Base-by-base conservation (phyloP, 768 basidiomycete species). In the Mycena polygramma region DNA sequence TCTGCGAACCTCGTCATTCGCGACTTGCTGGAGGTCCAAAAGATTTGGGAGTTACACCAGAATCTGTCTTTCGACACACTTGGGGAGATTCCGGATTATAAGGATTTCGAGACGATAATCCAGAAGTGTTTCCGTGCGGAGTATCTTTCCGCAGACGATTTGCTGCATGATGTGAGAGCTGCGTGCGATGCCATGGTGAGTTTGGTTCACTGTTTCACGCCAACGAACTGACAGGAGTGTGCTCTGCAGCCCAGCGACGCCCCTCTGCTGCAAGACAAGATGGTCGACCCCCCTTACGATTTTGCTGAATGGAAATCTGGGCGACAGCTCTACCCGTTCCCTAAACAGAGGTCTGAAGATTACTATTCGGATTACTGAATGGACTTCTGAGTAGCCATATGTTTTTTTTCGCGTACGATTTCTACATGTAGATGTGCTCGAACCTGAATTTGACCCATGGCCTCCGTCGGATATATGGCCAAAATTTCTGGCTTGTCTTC, bases 71-170 rank as follows among this genome's bases (percentile, higher is more conserved):
- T 61, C 24, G 46, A 49, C n/a, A 61, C 60, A 0, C 43, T 61
- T 30, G 46, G 35, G 5, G 60, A 51, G 2, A 48, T 49, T 2
- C 48, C 60, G 36, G 48, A 36, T 10, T 61, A 61, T 43, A 35
- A 46, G 4, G 60, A 30, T 20, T 39, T 61, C 35, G 60, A 61
- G 20, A 35, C 19, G 15, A 61, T 61, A 46, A 49, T 61, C 20
- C 60, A 49, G 39, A 49, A 51, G 51, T 61, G 60, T 14, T 61
- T 61, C 35, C 26, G 45, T 5, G 43, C 43, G 26, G 24, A 59
- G 26, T 59, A 45, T 19, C 51, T 37, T 26, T 58, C 57, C 9
- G 43, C 57, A 37, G 37, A 57, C 20, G 36, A 57, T 37, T 20
- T 20, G 55, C 37, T 57, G 17, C 37, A 36, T n/a, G 55, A 57